phyloP scores from a whole-genome alignment of 495 filamentous ascomycete genomes.

The Lindgomyces ingoldianus region DNA sequence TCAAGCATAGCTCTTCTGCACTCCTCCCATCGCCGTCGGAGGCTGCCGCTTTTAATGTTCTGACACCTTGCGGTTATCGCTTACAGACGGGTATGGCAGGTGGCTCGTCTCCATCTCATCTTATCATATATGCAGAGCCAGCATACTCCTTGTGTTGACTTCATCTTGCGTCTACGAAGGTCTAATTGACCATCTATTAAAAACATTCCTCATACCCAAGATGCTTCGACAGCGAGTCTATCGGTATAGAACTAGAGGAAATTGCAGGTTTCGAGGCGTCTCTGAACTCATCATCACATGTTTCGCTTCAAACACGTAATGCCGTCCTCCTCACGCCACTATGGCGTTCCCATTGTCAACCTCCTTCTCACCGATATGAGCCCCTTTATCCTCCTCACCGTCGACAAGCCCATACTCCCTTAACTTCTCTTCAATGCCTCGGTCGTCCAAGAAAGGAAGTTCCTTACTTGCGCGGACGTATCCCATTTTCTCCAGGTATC shows the following conservation, averaged over 20 bases:
- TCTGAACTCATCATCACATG: too few species aligned
- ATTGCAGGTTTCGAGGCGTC: too few species aligned
- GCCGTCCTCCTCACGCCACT: slow-evolving; percentile 30
- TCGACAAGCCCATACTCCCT: slow-evolving; percentile 43
- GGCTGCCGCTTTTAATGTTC: not conserved
- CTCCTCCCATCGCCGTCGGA: too few species aligned
- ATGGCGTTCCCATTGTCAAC: slow-evolving; percentile 12
- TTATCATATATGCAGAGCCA: not conserved
- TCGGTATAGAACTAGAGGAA: too few species aligned
- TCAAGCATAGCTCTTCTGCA: too few species aligned
- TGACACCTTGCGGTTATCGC: not conserved
- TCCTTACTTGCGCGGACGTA: slow-evolving; percentile 72
- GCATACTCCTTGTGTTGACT: too few species aligned
- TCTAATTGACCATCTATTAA: too few species aligned
- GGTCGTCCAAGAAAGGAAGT: slow-evolving; percentile 63
- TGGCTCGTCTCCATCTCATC: not conserved
- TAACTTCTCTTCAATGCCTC: slow-evolving; percentile 18
- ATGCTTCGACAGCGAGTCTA: too few species aligned
- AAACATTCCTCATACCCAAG: too few species aligned
- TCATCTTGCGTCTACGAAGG: not conserved
- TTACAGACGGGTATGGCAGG: slow-evolving; percentile 9
- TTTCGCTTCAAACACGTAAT: too few species aligned
- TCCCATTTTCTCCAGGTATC: slow-evolving; percentile 69
- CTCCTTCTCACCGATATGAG: slow-evolving; percentile 37
- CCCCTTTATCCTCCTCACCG: slow-evolving; percentile 36